Evolutionary conservation across 108 stramenopile genomes (phyloP).

Genomic region (Pseudonitzschia multiseries): DNA sequence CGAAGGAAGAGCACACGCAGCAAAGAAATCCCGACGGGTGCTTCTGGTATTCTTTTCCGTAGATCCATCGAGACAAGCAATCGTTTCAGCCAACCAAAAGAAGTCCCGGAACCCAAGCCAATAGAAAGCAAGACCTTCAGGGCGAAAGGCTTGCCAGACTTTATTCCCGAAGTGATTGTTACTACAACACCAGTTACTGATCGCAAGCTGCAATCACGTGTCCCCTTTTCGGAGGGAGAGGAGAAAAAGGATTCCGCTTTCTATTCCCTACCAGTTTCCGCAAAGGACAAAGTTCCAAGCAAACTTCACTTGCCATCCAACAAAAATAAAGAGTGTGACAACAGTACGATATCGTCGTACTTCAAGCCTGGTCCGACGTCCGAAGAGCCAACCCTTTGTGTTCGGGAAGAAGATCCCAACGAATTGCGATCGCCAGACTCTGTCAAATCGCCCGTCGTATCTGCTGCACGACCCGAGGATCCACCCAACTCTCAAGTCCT

Average conservation of each 20-base stretch:
- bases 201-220: background rate
- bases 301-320: too few species aligned
- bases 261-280: background rate
- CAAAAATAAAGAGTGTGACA: background rate
- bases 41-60: constrained; percentile 9
- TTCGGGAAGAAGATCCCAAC: constrained; percentile 14
- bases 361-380: background rate
- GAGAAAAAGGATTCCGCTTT: background rate
- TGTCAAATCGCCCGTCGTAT: background rate
- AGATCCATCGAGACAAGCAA: background rate
- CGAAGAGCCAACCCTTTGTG: constrained; percentile 10
- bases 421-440: constrained; percentile 28
- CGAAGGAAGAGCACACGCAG: background rate
- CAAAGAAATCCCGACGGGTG: constrained; percentile 5
- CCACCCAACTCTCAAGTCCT: background rate
- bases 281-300: background rate
- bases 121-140: background rate
- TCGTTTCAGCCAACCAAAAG: background rate
- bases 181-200: background rate
- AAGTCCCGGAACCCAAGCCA: background rate
- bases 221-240: background rate
- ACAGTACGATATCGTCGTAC: background rate
- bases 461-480: background rate
- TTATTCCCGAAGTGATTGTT: constrained; percentile 5
- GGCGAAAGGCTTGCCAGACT: constrained; percentile 1